phyloP scores from a whole-genome alignment of 371 early-diverging fungal species.

The Dentiscutata heterogama region DNA sequence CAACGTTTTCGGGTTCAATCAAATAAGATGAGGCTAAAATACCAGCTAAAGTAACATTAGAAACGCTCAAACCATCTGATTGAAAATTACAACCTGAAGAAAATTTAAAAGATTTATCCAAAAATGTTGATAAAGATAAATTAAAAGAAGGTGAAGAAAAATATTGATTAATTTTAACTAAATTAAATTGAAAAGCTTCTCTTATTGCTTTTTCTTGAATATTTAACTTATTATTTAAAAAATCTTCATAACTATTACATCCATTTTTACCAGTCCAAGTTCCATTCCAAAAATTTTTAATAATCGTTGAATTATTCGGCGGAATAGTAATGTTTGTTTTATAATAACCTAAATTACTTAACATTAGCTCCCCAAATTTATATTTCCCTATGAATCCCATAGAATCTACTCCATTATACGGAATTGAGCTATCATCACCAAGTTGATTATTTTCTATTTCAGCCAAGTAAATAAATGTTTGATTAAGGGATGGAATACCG shows the following conservation, averaged over 20 bases:
- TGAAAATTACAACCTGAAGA: not conserved
- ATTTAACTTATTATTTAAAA: not conserved
- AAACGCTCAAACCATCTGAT: not conserved
- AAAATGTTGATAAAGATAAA: not conserved
- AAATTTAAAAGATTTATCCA: not conserved
- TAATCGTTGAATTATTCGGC: not conserved
- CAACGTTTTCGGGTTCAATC: not conserved
- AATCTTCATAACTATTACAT: not conserved
- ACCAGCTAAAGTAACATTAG: not conserved
- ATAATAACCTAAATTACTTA: not conserved
- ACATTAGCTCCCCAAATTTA: not conserved
- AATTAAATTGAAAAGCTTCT: conserved; percentile 11
- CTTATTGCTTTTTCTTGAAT: not conserved
- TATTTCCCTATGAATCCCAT: not conserved
- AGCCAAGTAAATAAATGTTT: not conserved
- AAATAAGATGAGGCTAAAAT: not conserved
- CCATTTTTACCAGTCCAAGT: not conserved
- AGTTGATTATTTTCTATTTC: not conserved
- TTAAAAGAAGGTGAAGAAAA: not conserved
- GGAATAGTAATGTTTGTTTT: not conserved
- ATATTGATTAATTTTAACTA: not conserved
- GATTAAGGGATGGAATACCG: not conserved
- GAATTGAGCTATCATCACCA: not conserved
- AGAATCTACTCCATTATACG: not conserved
- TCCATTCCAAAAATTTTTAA: conserved; percentile 5